Base-by-base conservation (phyloP, 306 rosid species). In the Dalbergia oliveri region DNA sequence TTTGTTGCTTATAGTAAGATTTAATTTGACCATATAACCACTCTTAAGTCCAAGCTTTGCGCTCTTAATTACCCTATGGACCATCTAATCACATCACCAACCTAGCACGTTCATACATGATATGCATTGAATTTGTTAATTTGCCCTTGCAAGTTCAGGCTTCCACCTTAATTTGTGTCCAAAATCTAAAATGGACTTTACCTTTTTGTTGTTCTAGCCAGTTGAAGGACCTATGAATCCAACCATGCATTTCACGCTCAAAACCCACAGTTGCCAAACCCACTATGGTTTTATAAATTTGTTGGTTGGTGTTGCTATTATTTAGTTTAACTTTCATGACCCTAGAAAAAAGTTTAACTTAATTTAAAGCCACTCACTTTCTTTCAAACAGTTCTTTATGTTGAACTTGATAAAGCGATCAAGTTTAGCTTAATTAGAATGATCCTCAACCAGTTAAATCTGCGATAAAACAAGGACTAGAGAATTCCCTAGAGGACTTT, bases 231-330 rank as follows among this genome's bases (percentile, higher is more conserved):
- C 65, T 11, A 21, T 59, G 15, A 21, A 23, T 6, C 10, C 15
- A 34, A 23, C 35, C 37, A 10, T 10, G 37, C 65, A 11, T 6
- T 34, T 59, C 6, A 51, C 8, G 9, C 19, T 51, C 58, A 14
- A 59, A 59, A 59, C 15, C 64, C 65, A 59, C 7, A 59, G 6
- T 23, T 59, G 10, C 44, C 45, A 62, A 62, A 31, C 41, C 67
- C 67, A 33, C 45, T 13, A 61, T 60, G 66, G 41, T 12, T 26
- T 61, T 61, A 21, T 10, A 60, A 60, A 60, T 60, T 60, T 60
- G n/a, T 23, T 9, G 65, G 61, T 60, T 43, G 47, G 47, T 43
- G 64, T 58, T 19, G 34, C 3, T 58, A 59, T 59, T 59, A 59
- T 59, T 59, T 56, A 7, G 31, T 56, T 56, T 56, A 26, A 19